Conservation (phyloP, 208 protist genomes). For the Crithidia brevicula region DNA sequence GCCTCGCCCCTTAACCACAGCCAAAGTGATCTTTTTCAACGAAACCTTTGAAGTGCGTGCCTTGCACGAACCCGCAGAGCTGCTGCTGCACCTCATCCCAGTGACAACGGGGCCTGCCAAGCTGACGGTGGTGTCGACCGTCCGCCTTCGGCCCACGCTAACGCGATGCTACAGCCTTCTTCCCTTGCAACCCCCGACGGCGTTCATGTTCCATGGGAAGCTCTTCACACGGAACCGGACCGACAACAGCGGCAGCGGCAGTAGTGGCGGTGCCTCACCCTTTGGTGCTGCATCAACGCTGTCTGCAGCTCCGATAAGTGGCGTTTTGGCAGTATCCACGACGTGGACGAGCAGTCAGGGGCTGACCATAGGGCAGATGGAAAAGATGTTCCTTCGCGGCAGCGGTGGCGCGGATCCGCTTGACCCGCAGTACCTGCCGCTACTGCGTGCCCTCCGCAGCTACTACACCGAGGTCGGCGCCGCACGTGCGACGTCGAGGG, state of each 20-base stretch:
- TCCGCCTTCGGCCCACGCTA: slow-evolving; percentile 58
- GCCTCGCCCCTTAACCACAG: slow-evolving; percentile 54
- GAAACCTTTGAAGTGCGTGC: slow-evolving; percentile 85
- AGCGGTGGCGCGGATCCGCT: slow-evolving; percentile 51
- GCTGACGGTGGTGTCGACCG: slow-evolving; percentile 57
- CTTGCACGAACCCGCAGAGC: slow-evolving; percentile 66
- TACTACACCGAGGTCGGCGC: slow-evolving; percentile 59
- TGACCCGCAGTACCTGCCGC: slow-evolving; percentile 65
- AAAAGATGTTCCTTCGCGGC: slow-evolving; percentile 59
- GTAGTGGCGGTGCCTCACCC: not conserved
- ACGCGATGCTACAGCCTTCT: slow-evolving; percentile 56
- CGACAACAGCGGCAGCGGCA: not conserved
- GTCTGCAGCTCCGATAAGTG: slow-evolving; percentile 40
- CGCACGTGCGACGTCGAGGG: not conserved
- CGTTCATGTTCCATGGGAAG: slow-evolving; percentile 55
- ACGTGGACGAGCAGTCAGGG: slow-evolving; percentile 73
- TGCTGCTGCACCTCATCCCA: slow-evolving; percentile 80
- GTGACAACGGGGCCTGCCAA: slow-evolving; percentile 32
- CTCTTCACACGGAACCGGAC: slow-evolving; percentile 29
- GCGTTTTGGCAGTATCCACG: slow-evolving; percentile 65
- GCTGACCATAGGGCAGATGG: slow-evolving; percentile 61
- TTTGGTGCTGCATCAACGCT: not conserved
- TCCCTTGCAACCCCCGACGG: slow-evolving; percentile 64
- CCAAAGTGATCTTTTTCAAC: slow-evolving; percentile 71
- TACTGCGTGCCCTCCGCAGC: slow-evolving; percentile 52